These are phyloP conservation scores for Penicillium sp. DNA, from an alignment of 2,329 filamentous ascomycete genomes.

Conservation along the genomic window DNA sequence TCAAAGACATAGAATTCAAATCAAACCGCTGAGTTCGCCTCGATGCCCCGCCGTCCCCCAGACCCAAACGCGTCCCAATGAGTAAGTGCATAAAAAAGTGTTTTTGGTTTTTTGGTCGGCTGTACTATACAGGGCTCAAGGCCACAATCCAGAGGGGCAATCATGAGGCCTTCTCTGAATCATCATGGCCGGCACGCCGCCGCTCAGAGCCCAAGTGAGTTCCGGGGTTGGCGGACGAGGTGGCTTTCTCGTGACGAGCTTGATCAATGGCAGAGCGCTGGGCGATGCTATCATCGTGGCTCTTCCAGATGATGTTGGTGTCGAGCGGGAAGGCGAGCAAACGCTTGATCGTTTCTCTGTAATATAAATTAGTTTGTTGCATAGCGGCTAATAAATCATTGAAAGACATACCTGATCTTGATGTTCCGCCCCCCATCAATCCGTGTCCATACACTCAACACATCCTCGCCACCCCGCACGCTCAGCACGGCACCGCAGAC, in stretches of 20 bases:
- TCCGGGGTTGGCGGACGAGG: slow-evolving; percentile 32
- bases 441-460: slow-evolving; percentile 96
- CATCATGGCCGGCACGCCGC: slow-evolving; percentile 46
- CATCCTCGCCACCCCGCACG: slow-evolving; percentile 92
- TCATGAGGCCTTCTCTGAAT: slow-evolving; percentile 44
- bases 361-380: slow-evolving; percentile 18
- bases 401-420: slow-evolving; percentile 77
- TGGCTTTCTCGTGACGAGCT: slow-evolving; percentile 78
- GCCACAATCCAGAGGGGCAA: slow-evolving; percentile 18
- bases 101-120: slow-evolving; percentile 27
- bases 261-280: slow-evolving; percentile 89
- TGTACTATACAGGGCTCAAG: slow-evolving; percentile 42
- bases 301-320: slow-evolving; percentile 92
- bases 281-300: slow-evolving; percentile 92
- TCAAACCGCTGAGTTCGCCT: slow-evolving; percentile 39
- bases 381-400: slow-evolving; percentile 2
- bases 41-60: slow-evolving; percentile 35
- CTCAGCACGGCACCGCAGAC: slow-evolving; percentile 94
- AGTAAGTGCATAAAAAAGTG: slow-evolving; percentile 27
- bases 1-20: slow-evolving; percentile 30
- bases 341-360: slow-evolving; percentile 89
- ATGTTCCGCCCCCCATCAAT: slow-evolving; percentile 90
- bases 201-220: slow-evolving; percentile 39
- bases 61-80: slow-evolving; percentile 41
- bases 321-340: slow-evolving; percentile 81